Conservation (phyloP, 495 filamentous ascomycete species). For the Hypoxylon trugodes region DNA sequence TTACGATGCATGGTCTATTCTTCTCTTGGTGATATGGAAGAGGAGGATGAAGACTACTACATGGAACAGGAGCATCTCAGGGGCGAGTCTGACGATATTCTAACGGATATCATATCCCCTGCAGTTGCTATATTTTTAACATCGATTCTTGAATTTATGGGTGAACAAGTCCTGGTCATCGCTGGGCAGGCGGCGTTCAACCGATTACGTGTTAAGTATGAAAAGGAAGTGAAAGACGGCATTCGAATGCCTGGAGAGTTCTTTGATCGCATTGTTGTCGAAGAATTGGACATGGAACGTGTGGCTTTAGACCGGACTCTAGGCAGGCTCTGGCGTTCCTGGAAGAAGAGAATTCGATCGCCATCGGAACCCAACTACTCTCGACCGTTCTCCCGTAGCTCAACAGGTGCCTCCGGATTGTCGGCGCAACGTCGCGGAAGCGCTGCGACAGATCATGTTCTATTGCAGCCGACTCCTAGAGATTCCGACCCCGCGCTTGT, state of each 20-base stretch:
- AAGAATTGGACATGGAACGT: conserved; percentile 93
- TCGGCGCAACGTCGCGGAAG: conserved; percentile 51
- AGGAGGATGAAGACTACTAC: conserved; percentile 92
- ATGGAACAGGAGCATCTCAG: conserved; percentile 75
- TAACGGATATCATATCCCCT: conserved; percentile 78
- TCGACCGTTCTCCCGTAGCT: conserved; percentile 53
- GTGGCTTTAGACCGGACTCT: conserved; percentile 87
- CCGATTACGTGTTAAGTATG: conserved; percentile 63
- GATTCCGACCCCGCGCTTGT: conserved; percentile 24
- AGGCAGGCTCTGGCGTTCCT: conserved; percentile 91
- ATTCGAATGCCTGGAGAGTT: conserved; percentile 48
- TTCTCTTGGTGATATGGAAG: conserved; percentile 94
- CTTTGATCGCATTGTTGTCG: conserved; percentile 76
- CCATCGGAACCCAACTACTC: conserved; percentile 50
- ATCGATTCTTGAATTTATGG: conserved; percentile 91
- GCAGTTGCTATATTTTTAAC: conserved; percentile 96
- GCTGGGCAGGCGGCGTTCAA: conserved; percentile 90
- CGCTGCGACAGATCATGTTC: conserved; percentile 32
- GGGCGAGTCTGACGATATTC: conserved; percentile 61
- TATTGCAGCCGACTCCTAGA: conserved; percentile 12
- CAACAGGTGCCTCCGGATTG: conserved; percentile 33
- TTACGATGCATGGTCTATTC: conserved; percentile 98
- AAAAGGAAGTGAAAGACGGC: conserved; percentile 61
- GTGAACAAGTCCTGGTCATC: conserved; percentile 85
- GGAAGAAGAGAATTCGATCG: conserved; percentile 82